phyloP scores from a whole-genome alignment of 768 basidiomycete species.

The Pulveroboletus sp. region DNA sequence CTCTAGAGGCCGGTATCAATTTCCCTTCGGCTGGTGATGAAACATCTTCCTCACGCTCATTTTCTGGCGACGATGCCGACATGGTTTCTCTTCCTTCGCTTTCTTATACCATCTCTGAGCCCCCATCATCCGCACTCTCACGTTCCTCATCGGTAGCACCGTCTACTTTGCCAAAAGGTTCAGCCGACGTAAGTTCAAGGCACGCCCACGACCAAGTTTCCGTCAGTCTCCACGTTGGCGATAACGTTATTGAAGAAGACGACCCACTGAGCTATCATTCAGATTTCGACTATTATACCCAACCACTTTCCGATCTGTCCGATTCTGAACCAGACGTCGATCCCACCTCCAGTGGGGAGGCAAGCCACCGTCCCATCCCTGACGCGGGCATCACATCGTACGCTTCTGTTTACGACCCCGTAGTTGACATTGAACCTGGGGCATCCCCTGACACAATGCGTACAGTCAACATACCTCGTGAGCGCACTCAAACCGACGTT shows the following conservation, averaged over 20 bases:
- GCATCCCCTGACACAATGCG: constrained; percentile 38
- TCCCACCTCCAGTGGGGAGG: neutral
- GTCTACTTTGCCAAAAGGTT: constrained; percentile 24
- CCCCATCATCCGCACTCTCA: constrained; percentile 36
- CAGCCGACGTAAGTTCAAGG: constrained; percentile 15
- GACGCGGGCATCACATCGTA: constrained; percentile 14
- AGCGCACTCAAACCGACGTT: neutral
- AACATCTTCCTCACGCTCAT: constrained; percentile 19
- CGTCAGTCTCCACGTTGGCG: neutral
- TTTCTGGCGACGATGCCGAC: constrained; percentile 23
- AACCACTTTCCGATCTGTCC: constrained; percentile 27
- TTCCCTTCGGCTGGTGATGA: constrained; percentile 16
- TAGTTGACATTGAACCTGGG: constrained; percentile 36
- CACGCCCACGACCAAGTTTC: constrained; percentile 10
- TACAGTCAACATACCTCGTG: neutral
- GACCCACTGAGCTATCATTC: constrained; percentile 34
- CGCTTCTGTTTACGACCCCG: constrained; percentile 20
- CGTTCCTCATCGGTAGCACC: constrained; percentile 40
- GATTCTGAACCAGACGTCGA: constrained; percentile 26
- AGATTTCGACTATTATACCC: constrained; percentile 35
- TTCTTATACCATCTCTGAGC: constrained; percentile 30
- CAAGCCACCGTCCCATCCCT: constrained; percentile 9
- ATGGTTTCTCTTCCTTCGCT: constrained; percentile 32
- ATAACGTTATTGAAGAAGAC: constrained; percentile 20
- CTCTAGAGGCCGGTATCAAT: constrained; percentile 6